phyloP scores from a whole-genome alignment of 2,329 filamentous ascomycete genomes.

The Diplodia seriata region DNA sequence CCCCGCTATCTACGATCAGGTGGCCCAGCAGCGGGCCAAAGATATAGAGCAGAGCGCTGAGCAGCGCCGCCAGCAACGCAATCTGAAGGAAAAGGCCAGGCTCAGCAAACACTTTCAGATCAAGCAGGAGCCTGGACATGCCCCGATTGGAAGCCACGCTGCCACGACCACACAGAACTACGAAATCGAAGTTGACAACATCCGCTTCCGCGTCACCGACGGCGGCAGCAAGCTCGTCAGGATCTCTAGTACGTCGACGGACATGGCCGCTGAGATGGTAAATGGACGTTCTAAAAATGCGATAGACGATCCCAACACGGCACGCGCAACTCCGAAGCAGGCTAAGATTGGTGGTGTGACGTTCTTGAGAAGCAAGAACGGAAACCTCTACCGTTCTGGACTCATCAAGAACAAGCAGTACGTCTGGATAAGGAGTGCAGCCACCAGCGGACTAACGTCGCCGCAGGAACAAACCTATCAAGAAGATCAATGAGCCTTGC shows the following conservation, averaged over 20 bases:
- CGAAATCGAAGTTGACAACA: slow-evolving; percentile 72
- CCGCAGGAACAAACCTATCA: slow-evolving; percentile 50
- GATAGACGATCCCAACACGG: slow-evolving; percentile 64
- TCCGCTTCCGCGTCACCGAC: slow-evolving; percentile 74
- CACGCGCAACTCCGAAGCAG: slow-evolving; percentile 75
- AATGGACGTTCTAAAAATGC: slow-evolving; percentile 22
- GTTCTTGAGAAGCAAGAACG: slow-evolving; percentile 85
- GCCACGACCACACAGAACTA: slow-evolving; percentile 45
- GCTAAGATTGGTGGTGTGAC: slow-evolving; percentile 76
- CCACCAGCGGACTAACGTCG: slow-evolving; percentile 24
- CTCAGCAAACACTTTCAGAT: slow-evolving; percentile 56
- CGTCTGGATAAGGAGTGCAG: slow-evolving; percentile 45
- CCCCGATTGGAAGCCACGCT: not conserved
- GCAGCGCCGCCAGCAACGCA: slow-evolving; percentile 61
- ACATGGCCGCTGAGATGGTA: not conserved
- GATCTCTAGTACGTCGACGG: slow-evolving; percentile 70
- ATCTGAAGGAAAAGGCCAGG: slow-evolving; percentile 66
- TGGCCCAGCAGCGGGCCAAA: slow-evolving; percentile 70
- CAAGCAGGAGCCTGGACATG: slow-evolving; percentile 24
- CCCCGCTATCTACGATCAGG: slow-evolving; percentile 76
- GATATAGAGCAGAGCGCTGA: slow-evolving; percentile 74
- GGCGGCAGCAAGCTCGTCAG: slow-evolving; percentile 84
- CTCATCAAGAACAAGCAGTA: slow-evolving; percentile 79
- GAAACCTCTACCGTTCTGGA: slow-evolving; percentile 81
- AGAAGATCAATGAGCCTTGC: slow-evolving; percentile 77